Base-by-base conservation (phyloP, 1,284 basidiomycete species). In the Bjerkandera adusta region DNA sequence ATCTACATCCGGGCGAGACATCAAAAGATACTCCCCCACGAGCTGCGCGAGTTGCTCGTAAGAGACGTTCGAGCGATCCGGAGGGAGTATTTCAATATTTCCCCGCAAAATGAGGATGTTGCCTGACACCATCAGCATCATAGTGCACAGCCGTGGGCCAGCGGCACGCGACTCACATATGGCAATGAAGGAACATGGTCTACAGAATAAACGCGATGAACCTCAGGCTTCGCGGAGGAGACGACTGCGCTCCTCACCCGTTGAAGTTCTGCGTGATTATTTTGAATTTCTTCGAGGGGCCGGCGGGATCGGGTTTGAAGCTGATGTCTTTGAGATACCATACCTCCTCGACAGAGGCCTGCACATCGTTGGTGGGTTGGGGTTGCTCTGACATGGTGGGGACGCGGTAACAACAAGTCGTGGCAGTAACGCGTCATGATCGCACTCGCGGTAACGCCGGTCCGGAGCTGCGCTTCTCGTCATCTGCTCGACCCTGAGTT, bases 151-250 rank as follows among this genome's bases (percentile, higher is more conserved):
- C 43, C 47, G 49, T 42, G 43, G 41, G 49, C 43, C 43, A 24
- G 52, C 45, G 15, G 36, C 25, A 16, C 29, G 5, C 18, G 13
- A 63, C 79, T 57, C 58, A 89, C 87, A 90, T 52, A 93, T 85
- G 10, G 92, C 90, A 55, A 96, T 89, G 53, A 96, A 85, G 0
- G 91, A 93, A 62, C 93, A 97, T 5, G 92, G 92, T 49, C 84
- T 91, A 56, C 5, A 35, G 44, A 34, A 26, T 36, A 29, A 36
- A 25, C 35, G 18, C 18, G 27, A 43, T 50, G 33, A 42, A 51
- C 24, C 37, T 40, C 37, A 25, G 20, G 22, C 21, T n/a, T 11
- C n/a, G 13, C 33, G 21, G 21, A 42, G 35, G 24, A 51, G 13
- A 16, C 18, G 26, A 47, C 43, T 38, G 38, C 36, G n/a, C 32